Evolutionary conservation across 371 early-diverging fungal species (phyloP), one percentile per base, ranked within the genome.

Genomic region (Mucor lusitanicus): DNA sequence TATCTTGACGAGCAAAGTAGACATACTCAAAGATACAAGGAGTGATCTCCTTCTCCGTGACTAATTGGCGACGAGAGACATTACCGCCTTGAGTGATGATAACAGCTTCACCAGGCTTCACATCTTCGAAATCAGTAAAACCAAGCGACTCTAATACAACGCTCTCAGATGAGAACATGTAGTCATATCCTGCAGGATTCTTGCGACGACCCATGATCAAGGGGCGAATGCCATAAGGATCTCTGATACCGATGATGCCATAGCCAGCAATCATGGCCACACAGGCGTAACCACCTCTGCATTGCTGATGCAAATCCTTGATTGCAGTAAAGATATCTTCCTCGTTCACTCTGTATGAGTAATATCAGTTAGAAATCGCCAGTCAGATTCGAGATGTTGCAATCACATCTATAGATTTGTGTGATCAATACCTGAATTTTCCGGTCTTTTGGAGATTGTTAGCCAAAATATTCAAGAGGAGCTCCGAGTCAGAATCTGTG

Each of bases 21-120:
- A 98, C 98, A 71, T 94, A 97, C 82, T 98, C 99, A 71, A 98
- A 98, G 72, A 98, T 94, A 80, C 98, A 98, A 39, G 98, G 99
- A 19, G 97, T 84, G 50, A 95, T 90, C 1, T 72, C 27, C n/a
- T 81, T 74, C 39, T 81, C 69, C 6, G 79, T 73, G 12, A 87
- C 82, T 71, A 91, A 77, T 44, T 88, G 85, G 21, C 91, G 87
- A 46, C 85, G 84, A 25, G 85, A 82, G n/a, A 95, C 78, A 0
- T 85, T 84, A 17, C 82, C 77, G 61, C 89, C 57, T 57, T 57
- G 88, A 58, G 93, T 93, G 53, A 97, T 91, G 63, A 98, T 97
- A 25, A 97, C 78, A 0, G 95, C 97, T 81, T 98, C 96, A 55
- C 95, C 96, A 19, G 97, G 95, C 63, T 83, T 83, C 59, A 98